These are phyloP conservation scores for Pyrus communis DNA, from an alignment of 306 rosid genomes.

Conservation along the genomic window DNA sequence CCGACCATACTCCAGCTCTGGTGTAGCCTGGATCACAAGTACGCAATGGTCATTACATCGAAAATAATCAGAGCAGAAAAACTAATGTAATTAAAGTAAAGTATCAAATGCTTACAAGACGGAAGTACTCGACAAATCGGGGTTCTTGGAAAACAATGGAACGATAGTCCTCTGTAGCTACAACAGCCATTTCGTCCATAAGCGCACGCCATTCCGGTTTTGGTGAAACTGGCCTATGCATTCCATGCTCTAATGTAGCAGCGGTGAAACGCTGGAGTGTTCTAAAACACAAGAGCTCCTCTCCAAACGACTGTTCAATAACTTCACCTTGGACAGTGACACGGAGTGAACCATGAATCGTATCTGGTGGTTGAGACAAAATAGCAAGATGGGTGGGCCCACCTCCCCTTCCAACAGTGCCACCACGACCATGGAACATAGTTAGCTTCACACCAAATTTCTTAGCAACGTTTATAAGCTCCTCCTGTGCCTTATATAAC, in stretches of 20 bases:
- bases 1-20: slow-evolving; percentile 95
- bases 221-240: slow-evolving; percentile 68
- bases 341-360: slow-evolving; percentile 92
- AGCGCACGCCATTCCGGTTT: slow-evolving; percentile 91
- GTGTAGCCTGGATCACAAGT: slow-evolving; percentile 62
- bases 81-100: not conserved
- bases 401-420: slow-evolving; percentile 98
- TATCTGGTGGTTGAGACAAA: slow-evolving; percentile 92
- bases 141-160: slow-evolving; percentile 88
- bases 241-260: slow-evolving; percentile 92
- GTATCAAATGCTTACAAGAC: slow-evolving; percentile 55
- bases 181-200: slow-evolving; percentile 87
- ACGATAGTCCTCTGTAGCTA: slow-evolving; percentile 89
- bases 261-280: slow-evolving; percentile 94
- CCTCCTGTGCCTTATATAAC: slow-evolving; percentile 94
- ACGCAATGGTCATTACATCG: slow-evolving; percentile 1
- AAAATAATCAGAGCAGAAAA: not conserved
- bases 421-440: slow-evolving; percentile 99
- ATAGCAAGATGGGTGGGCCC: slow-evolving; percentile 99
- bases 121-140: slow-evolving; percentile 89
- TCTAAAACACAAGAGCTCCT: slow-evolving; percentile 86
- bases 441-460: slow-evolving; percentile 80
- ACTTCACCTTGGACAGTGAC: slow-evolving; percentile 98
- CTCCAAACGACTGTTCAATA: slow-evolving; percentile 91
- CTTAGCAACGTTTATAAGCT: slow-evolving; percentile 81